Conservation (phyloP, 1,284 basidiomycete species). For the Ganoderma leucocontextum region DNA sequence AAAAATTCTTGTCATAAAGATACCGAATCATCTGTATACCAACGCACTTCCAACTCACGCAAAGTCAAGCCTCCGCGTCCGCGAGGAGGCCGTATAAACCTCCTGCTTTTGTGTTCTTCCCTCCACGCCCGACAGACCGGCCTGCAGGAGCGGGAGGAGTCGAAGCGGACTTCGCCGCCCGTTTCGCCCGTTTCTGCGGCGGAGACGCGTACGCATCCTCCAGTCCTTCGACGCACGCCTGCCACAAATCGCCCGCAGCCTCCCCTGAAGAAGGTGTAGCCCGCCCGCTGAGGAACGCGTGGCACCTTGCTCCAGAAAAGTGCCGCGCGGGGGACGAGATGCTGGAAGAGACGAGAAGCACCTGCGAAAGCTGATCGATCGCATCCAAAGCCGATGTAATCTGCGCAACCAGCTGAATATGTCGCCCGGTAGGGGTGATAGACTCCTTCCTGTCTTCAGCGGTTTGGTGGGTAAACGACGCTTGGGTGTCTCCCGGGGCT, state of each 20-base stretch:
- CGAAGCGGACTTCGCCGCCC: conserved; percentile 37
- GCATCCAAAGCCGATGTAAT: conserved; percentile 65
- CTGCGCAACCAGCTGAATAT: conserved; percentile 79
- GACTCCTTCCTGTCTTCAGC: conserved; percentile 14
- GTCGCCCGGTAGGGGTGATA: conserved; percentile 57
- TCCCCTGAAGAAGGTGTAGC: conserved; percentile 33
- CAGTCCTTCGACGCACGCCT: conserved; percentile 56
- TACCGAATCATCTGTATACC: neutral
- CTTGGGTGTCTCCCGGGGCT: conserved; percentile 29
- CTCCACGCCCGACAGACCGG: neutral
- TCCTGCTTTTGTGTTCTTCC: conserved; percentile 1
- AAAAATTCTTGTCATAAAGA: neutral
- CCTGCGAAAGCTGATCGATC: conserved; percentile 65
- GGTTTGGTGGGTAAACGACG: conserved; percentile 13
- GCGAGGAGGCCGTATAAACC: conserved; percentile 26
- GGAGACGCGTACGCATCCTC: conserved; percentile 57
- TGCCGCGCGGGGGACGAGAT: conserved; percentile 54
- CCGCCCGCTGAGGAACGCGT: conserved; percentile 53
- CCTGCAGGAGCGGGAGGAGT: neutral
- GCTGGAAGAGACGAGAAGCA: conserved; percentile 59
- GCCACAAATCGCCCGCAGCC: conserved; percentile 51
- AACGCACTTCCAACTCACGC: neutral
- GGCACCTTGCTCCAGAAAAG: conserved; percentile 68
- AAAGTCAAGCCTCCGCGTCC: conserved; percentile 21
- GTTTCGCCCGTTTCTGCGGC: conserved; percentile 46